These are phyloP conservation scores for Chrysochromulina parva DNA, from an alignment of 78 protist genomes.

Conservation along the genomic window DNA sequence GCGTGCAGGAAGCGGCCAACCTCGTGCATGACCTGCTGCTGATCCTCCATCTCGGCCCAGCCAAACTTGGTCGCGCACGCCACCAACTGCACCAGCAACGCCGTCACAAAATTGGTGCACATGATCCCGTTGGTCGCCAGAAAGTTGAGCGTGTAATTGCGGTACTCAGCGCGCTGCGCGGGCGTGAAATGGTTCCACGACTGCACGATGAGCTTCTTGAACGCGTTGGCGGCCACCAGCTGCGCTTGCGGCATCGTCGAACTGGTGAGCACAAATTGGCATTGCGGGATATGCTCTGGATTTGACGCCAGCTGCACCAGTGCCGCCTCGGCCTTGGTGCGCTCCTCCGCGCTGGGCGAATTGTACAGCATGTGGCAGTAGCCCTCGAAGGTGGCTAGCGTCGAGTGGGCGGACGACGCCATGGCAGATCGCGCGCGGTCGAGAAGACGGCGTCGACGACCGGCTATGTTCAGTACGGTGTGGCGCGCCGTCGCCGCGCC, in stretches of 20 bases:
- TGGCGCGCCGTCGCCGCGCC: too few species aligned
- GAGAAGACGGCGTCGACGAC: too few species aligned
- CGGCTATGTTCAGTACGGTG: too few species aligned
- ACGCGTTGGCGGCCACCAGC: conserved; percentile 2
- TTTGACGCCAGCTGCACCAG: not conserved
- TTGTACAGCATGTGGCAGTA: not conserved
- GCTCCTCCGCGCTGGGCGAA: not conserved
- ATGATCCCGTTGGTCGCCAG: not conserved
- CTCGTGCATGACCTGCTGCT: not conserved
- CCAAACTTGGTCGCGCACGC: not conserved
- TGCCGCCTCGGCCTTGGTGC: not conserved
- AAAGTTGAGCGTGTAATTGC: not conserved
- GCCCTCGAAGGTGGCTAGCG: not conserved
- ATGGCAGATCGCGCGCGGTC: too few species aligned
- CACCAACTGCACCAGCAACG: not conserved
- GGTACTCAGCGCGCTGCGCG: not conserved
- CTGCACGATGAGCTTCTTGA: not conserved
- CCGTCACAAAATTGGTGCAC: not conserved
- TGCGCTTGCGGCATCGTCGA: not conserved
- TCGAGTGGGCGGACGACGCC: too few species aligned
- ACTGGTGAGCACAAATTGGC: conserved; percentile 4
- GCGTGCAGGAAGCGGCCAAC: not conserved
- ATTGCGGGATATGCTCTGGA: conserved; percentile 2
- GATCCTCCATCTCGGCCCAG: not conserved
- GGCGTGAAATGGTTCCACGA: not conserved